Evolutionary conservation across 2,329 filamentous ascomycete species (phyloP).

Genomic region (Diaporthe vexans): DNA sequence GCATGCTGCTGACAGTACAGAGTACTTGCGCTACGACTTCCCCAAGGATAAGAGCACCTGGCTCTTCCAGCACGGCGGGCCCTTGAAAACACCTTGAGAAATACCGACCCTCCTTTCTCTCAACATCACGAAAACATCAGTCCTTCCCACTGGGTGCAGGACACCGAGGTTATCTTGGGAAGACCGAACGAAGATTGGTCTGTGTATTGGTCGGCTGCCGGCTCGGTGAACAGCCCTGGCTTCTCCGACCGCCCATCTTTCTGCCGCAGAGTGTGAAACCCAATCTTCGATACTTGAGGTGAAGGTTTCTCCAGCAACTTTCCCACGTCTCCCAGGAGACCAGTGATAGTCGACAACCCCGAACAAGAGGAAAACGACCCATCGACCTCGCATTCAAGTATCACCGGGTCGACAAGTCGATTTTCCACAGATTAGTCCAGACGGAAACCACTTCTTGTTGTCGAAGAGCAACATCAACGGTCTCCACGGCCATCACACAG

Average conservation of each 20-base stretch:
- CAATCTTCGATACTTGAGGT: not conserved
- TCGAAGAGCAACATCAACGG: not conserved
- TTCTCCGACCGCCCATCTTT: not conserved
- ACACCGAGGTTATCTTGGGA: not conserved
- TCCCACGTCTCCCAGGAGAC: not conserved
- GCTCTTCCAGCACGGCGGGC: not conserved
- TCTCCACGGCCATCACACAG: not conserved
- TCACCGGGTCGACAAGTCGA: not conserved
- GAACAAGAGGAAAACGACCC: not conserved
- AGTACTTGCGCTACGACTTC: not conserved
- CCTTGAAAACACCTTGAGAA: not conserved
- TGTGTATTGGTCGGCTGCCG: not conserved
- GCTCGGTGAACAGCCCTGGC: not conserved
- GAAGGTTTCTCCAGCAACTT: not conserved
- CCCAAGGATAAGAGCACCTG: constrained; percentile 13
- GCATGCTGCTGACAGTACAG: constrained; percentile 9
- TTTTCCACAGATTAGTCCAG: not conserved
- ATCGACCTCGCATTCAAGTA: not conserved
- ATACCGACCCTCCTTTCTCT: constrained; percentile 18
- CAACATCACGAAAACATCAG: not conserved
- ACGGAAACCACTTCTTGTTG: not conserved
- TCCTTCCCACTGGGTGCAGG: not conserved
- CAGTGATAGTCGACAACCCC: not conserved
- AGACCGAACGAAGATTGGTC: not conserved
- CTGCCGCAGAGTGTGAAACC: not conserved